Evolutionary conservation across 2,329 filamentous ascomycete genomes (phyloP), one percentile per base, ranked within the genome.

Genomic region (Cyclaneusma minus): DNA sequence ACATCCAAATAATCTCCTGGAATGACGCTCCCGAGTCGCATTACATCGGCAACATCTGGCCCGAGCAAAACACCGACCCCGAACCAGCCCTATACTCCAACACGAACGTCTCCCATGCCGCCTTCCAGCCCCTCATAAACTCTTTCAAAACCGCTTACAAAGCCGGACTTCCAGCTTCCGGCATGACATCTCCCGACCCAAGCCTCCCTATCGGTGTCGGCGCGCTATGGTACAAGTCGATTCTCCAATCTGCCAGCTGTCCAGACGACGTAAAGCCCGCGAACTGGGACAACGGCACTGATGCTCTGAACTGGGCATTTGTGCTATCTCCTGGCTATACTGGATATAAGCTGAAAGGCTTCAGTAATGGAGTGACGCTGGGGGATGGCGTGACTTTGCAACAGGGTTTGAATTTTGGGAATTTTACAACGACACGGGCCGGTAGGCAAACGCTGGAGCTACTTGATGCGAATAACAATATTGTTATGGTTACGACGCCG

Each of bases 91-190:
- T 40, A 13, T 53, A 52, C 29, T 43, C 41, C 17, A 45, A 45
- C 28, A 35, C 40, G 21, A 37, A 40, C 21, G 24, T 27, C 22
- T 38, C 41, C 10, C 33, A 35, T 16, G 21, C n/a, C 6, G 49
- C 38, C 4, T 52, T 49, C 49, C 48, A 48, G 28, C 40, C 47
- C 2, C 34, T 53, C 2, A 37, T 54, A 25, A 28, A 35, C 3
- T 50, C 49, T 11, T 54, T 52, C 39, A 44, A 46, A 34, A 21
- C 23, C 7, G 49, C 49, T n/a, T 54, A 40, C 40, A 51, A 49
- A 27, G 20, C 28, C 21, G 39, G 40, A 22, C 20, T 13, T 15
- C 14, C n/a, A 7, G 17, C 31, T 5, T 18, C 21, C 13, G 11
- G 24, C n/a, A 36, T 34, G 29, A 16, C 18, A 3, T 25, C 33